Base-by-base conservation (phyloP, 805 yeast species). In the Sugiyamaella chiloensis region DNA sequence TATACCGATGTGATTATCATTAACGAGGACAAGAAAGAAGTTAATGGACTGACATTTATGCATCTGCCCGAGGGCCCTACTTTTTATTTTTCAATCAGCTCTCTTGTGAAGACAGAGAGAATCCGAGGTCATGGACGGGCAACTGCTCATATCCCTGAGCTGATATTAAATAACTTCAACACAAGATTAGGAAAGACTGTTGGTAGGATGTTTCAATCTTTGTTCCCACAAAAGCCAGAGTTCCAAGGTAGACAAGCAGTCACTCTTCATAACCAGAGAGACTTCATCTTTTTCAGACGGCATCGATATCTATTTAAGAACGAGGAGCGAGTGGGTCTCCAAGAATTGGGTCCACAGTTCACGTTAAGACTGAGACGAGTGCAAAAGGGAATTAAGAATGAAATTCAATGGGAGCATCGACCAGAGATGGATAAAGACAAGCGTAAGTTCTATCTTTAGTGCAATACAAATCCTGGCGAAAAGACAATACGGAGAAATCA, bases 41-140 rank as follows among this genome's bases (percentile, higher is more conserved):
- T 93, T 31, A 90, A 86, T 45, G 99, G 99, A 1, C 69, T 93
- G 49, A 88, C 98, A 0, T 86, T 93, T 61, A 84, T 93, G 48
- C 96, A 93, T 69, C 74, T 93, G 50, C 99, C 99, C 6, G 86
- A 78, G 40, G 99, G 99, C 0, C 99, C 99, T 30, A 85, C 97
- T 0, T 88, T 88, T 63, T 90, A 91, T 68, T 93, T 93, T 61
- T 83, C 93, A 24, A 71, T 93, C 3, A 73, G 88, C 5, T 87
- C 96, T 2, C 74, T 85, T 37, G 78, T 79, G 12, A 85, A 87
- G 57, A 83, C 90, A 8, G 80, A 86, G 56, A 73, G 78, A 55
- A 87, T 93, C 46, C 64, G 71, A 19, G 96, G 96, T 7, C 98
- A 93, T 60, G 98, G 98, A 48, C 78, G 82, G 43, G 84, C 96